These are phyloP conservation scores for Oenanthe sinensis DNA, from an alignment of 129 eudicot genomes.

Conservation along the genomic window DNA sequence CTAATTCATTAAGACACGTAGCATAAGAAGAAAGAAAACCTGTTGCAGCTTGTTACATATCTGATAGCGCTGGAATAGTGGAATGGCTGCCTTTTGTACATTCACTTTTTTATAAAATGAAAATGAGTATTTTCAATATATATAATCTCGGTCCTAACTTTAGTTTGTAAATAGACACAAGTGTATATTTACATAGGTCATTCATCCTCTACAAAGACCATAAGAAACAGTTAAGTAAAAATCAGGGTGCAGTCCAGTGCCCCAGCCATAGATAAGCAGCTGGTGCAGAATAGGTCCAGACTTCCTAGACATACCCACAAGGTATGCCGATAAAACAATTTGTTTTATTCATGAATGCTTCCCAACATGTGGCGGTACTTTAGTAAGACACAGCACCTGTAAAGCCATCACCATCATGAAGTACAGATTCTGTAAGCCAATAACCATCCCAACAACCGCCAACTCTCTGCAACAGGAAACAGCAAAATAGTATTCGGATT, in stretches of 20 bases:
- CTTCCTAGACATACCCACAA: not conserved
- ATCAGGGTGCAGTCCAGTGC: not conserved
- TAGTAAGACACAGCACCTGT: slow-evolving; percentile 90
- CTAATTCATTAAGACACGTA: not conserved
- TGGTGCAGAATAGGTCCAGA: not conserved
- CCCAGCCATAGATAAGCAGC: not conserved
- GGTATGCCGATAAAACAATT: not conserved
- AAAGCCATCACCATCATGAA: slow-evolving; percentile 86
- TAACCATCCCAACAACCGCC: slow-evolving; percentile 98
- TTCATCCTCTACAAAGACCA: not conserved
- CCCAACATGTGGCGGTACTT: slow-evolving; percentile 15
- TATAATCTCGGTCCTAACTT: not conserved
- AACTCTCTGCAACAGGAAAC: slow-evolving; percentile 42
- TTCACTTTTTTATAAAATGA: not conserved
- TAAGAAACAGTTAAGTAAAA: not conserved
- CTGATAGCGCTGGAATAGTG: not conserved
- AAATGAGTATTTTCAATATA: not conserved
- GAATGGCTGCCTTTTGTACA: not conserved
- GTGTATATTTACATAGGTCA: not conserved
- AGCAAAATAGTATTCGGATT: not conserved
- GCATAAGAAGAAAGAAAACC: not conserved
- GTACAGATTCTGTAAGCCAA: slow-evolving; percentile 91
- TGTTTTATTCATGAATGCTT: slow-evolving; percentile 15
- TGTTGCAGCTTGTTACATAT: not conserved
- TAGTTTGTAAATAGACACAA: not conserved